Evolutionary conservation across 768 basidiomycete genomes (phyloP).

Genomic region (Naganishia friedmannii): DNA sequence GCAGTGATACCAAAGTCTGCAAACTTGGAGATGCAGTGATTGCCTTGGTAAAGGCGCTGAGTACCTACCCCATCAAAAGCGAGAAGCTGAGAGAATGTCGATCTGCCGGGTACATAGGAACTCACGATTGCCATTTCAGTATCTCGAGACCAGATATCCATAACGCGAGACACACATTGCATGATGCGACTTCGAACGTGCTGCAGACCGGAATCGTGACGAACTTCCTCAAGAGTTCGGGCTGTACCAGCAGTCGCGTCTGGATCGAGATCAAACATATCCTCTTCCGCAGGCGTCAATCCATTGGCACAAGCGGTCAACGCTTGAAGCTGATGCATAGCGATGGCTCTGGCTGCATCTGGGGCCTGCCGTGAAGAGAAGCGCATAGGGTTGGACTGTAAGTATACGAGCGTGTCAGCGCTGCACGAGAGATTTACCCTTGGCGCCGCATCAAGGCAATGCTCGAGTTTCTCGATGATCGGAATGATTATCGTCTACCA

Average conservation of each 20-base stretch:
- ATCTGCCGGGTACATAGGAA: slow-evolving; percentile 33
- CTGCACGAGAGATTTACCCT: slow-evolving; percentile 10
- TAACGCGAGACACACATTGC: slow-evolving; percentile 60
- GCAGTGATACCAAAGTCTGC: slow-evolving; percentile 70
- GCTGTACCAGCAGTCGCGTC: slow-evolving; percentile 52
- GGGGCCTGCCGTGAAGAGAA: slow-evolving; percentile 50
- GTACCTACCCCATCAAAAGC: slow-evolving; percentile 57
- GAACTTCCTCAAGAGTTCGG: slow-evolving; percentile 61
- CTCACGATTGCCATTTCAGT: slow-evolving; percentile 72
- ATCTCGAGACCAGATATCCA: slow-evolving; percentile 77
- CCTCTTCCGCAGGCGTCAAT: slow-evolving; percentile 72
- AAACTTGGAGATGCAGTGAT: slow-evolving; percentile 78
- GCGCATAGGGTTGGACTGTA: background rate
- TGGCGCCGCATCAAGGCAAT: slow-evolving; percentile 25
- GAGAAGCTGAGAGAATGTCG: background rate
- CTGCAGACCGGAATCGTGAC: slow-evolving; percentile 60
- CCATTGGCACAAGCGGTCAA: slow-evolving; percentile 83
- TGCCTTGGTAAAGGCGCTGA: slow-evolving; percentile 79
- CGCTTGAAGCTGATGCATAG: slow-evolving; percentile 72
- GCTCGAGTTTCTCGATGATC: slow-evolving; percentile 67
- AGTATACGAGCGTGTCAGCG: background rate
- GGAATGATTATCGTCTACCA: slow-evolving; percentile 69
- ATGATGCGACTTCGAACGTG: slow-evolving; percentile 66
- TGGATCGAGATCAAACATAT: slow-evolving; percentile 63
- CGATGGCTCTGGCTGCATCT: slow-evolving; percentile 66